Conservation (phyloP, 148 eudicot genomes). For the Bassia scoparia region DNA sequence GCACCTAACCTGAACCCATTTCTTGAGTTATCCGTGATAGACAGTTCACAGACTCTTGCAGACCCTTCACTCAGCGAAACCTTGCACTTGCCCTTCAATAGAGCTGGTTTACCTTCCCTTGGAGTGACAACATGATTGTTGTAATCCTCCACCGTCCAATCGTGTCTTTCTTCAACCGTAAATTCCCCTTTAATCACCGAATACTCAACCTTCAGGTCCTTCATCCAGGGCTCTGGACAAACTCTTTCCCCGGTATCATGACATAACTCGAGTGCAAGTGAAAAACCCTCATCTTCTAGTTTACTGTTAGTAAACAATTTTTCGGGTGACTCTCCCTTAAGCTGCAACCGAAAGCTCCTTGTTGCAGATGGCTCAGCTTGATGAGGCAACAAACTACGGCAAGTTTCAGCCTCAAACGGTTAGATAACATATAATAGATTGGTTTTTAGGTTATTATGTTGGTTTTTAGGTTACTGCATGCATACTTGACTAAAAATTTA, state of each 20-base stretch:
- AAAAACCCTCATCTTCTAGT: constrained; percentile 17
- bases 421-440: too few relatives aligned
- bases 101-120: constrained; percentile 41
- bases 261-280: constrained; percentile 4
- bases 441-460: too few relatives aligned
- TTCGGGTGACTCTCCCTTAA: constrained; percentile 12
- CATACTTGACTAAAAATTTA: too few relatives aligned
- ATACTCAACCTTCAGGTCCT: constrained; percentile 34
- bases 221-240: constrained; percentile 15
- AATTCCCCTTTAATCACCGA: constrained; percentile 44
- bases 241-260: constrained; percentile 13
- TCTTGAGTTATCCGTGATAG: constrained; percentile 61
- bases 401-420: too few relatives aligned
- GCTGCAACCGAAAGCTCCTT: not conserved
- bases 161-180: constrained; percentile 31
- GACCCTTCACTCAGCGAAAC: constrained; percentile 37
- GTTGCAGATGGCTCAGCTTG: constrained; percentile 1
- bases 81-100: constrained; percentile 39
- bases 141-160: constrained; percentile 43
- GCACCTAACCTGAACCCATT: constrained; percentile 54
- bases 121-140: constrained; percentile 32
- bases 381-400: too few relatives aligned
- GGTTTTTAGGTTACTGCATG: too few relatives aligned
- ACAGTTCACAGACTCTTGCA: constrained; percentile 35
- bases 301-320: not conserved